Evolutionary conservation across 2,329 filamentous ascomycete genomes (phyloP).

Genomic region (Fusarium denticulatum): DNA sequence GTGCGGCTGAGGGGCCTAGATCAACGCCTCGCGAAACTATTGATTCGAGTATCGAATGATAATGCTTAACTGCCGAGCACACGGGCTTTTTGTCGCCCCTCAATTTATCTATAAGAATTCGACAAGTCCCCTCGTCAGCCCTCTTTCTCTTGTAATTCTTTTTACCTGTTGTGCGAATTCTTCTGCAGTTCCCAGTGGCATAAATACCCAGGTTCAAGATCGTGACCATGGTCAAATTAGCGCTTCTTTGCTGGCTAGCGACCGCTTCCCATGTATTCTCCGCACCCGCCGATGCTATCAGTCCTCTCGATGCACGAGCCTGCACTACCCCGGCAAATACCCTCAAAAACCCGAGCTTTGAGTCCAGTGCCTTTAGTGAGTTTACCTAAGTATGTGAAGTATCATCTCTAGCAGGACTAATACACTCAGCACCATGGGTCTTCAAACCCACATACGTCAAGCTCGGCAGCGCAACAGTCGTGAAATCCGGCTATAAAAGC

Average conservation of each 20-base stretch:
- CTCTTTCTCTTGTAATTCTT: rapidly evolving
- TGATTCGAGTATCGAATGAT: neutral
- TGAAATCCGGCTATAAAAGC: neutral
- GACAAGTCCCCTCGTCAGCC: rapidly evolving
- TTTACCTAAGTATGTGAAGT: rapidly evolving
- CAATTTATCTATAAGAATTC: neutral
- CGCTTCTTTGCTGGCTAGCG: neutral
- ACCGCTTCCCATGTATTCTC: neutral
- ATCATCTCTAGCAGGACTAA: neutral
- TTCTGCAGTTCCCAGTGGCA: rapidly evolving
- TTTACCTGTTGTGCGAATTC: too few relatives aligned
- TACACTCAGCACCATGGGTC: neutral
- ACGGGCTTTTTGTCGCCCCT: neutral
- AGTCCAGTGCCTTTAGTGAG: neutral
- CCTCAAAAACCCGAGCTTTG: conserved; percentile 1
- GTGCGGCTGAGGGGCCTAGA: conserved; percentile 10
- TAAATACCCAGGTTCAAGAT: rapidly evolving
- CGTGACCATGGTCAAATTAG: neutral
- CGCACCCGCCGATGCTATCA: rapidly evolving
- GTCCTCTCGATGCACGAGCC: neutral
- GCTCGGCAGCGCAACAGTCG: neutral
- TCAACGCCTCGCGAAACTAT: neutral
- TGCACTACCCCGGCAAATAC: neutral
- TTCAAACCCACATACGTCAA: neutral
- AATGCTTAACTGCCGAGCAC: neutral